Base-by-base conservation (phyloP, 257 asterid genomes). In the Datura wrightii region DNA sequence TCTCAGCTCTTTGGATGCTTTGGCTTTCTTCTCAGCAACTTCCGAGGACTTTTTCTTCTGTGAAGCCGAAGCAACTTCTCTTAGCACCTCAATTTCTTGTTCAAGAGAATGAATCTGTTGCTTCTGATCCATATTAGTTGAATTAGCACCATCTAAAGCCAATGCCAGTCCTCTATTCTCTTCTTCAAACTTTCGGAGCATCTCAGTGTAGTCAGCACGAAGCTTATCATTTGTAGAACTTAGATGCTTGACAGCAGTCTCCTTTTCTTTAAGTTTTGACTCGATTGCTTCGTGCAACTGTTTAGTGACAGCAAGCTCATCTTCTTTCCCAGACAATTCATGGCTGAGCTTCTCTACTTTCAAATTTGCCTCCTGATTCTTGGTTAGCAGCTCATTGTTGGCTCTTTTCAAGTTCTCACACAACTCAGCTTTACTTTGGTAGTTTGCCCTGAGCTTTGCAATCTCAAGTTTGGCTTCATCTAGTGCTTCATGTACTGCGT, bases 381-480 rank as follows among this genome's bases (percentile, higher is more conserved):
- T 93, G 85, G 88, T 86, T 44, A 83, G 74, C 84, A 93, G 93
- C 82, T 95, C 97, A 83, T 42, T 84, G 85, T 94, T 90, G 65
- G 94, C 89, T 88, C 91, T 92, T 89, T 87, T 95, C 85, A 95
- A 87, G 69, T 87, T 85, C 46, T 92, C 98, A 3, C 95, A 89
- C 46, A 94, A 88, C 66, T 92, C 93, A 48, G 74, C 79, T 85
- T 94, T 94, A 3, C 48, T 83, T 60, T 85, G 85, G 86, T 83
- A 91, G 86, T 93, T 91, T 62, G 71, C 89, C 83, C 83, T 87
- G 71, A 94, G 96, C 88, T 86, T 93, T 80, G 90, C 92, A 79
- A 92, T 76, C 89, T 94, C 96, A 54, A 92, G 89, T 89, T 90
- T 94, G 58, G 94, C 92, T 60, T 91, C 95, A 52, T 95, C 97